Evolutionary conservation across 768 basidiomycete species (phyloP).

Genomic region (Kwoniella sp.): DNA sequence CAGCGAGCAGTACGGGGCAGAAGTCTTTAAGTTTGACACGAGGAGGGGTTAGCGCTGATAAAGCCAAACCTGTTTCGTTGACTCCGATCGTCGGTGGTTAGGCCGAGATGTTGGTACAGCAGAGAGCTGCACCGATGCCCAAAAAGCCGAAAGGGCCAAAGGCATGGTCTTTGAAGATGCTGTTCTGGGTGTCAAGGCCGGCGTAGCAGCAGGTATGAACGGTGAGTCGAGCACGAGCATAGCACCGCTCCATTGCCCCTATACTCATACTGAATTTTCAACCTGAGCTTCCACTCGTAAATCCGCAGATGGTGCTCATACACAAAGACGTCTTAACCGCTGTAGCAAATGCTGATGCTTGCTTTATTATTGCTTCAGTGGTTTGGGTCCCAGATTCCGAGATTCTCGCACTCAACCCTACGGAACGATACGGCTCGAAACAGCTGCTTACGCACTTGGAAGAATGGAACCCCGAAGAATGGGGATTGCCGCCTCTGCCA

Average conservation of each 20-base stretch:
- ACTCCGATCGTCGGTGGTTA: too few relatives aligned
- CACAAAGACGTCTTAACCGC: too few relatives aligned
- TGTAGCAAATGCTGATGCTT: background rate
- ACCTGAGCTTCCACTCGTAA: too few relatives aligned
- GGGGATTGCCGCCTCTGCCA: slow-evolving; percentile 38
- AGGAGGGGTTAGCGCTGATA: too few relatives aligned
- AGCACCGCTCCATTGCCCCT: too few relatives aligned
- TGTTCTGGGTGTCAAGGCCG: slow-evolving; percentile 50
- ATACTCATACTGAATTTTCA: too few relatives aligned
- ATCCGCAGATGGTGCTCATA: too few relatives aligned
- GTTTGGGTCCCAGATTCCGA: slow-evolving; percentile 52
- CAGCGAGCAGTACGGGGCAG: too few relatives aligned
- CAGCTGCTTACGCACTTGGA: slow-evolving; percentile 42
- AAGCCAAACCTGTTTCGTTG: too few relatives aligned
- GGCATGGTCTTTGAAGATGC: slow-evolving; percentile 55
- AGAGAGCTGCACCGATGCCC: slow-evolving; percentile 37
- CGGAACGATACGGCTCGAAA: slow-evolving; percentile 44
- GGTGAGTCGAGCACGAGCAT: slow-evolving; percentile 33
- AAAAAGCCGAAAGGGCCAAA: slow-evolving; percentile 37
- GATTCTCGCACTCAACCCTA: slow-evolving; percentile 45
- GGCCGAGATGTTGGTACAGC: slow-evolving; percentile 51
- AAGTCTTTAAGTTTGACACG: too few relatives aligned
- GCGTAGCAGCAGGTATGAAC: slow-evolving; percentile 54
- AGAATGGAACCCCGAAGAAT: slow-evolving; percentile 46
- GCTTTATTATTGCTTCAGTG: slow-evolving; percentile 27